Conservation (phyloP, 2,329 filamentous ascomycete genomes). For the Ceratocystis colombiana region DNA sequence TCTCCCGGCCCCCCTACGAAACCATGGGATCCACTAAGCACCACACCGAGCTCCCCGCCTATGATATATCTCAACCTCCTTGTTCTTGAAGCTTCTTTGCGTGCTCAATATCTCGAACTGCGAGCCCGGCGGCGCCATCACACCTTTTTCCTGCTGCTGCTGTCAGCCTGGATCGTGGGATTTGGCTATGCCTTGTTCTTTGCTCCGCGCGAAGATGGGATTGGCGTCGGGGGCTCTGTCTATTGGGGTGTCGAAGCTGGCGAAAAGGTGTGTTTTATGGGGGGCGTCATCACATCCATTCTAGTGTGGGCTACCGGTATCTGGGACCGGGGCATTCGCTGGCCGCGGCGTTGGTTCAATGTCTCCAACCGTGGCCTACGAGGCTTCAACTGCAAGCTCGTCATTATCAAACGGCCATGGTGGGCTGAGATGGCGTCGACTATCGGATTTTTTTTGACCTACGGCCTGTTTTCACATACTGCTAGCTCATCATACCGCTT, state of each 20-base stretch:
- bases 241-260: constrained; percentile 92
- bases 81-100: constrained; percentile 87
- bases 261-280: constrained; percentile 85
- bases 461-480: constrained; percentile 58
- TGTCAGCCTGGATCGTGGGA: constrained; percentile 68
- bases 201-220: constrained; percentile 89
- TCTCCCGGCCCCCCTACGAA: constrained; percentile 37
- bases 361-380: constrained; percentile 83
- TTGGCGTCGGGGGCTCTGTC: constrained; percentile 79
- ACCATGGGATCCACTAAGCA: constrained; percentile 60
- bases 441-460: constrained; percentile 66
- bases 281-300: constrained; percentile 74
- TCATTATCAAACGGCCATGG: constrained; percentile 74
- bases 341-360: constrained; percentile 84
- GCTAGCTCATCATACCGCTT: constrained; percentile 63
- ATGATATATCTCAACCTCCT: constrained; percentile 98
- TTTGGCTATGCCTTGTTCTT: constrained; percentile 89
- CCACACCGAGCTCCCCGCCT: constrained; percentile 78
- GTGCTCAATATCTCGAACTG: constrained; percentile 83
- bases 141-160: constrained; percentile 76
- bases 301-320: constrained; percentile 92
- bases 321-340: constrained; percentile 89
- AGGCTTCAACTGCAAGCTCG: constrained; percentile 91
- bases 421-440: constrained; percentile 68
- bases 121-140: constrained; percentile 82